These are phyloP conservation scores for Alternaria consortialis DNA, from an alignment of 2,329 filamentous ascomycete genomes.

Conservation along the genomic window DNA sequence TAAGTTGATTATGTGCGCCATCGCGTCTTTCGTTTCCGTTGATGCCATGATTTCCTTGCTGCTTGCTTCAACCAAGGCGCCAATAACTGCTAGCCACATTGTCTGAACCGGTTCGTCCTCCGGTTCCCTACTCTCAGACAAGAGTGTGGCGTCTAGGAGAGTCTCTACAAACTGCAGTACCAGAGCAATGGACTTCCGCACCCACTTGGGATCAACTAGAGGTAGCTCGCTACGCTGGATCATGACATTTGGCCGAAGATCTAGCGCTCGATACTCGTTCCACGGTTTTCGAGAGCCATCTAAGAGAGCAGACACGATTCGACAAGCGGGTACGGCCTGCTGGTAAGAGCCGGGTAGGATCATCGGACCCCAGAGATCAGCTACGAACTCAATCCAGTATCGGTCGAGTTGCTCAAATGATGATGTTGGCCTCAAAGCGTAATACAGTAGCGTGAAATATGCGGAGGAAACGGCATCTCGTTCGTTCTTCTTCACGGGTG, in stretches of 20 bases:
- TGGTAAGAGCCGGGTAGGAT: slow-evolving; percentile 30
- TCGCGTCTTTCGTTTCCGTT: slow-evolving; percentile 80
- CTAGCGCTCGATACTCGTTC: slow-evolving; percentile 76
- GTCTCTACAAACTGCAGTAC: slow-evolving; percentile 71
- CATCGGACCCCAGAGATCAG: slow-evolving; percentile 64
- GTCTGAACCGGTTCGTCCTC: slow-evolving; percentile 61
- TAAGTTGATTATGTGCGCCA: slow-evolving; percentile 75
- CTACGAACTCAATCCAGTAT: slow-evolving; percentile 81
- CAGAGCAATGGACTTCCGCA: slow-evolving; percentile 73
- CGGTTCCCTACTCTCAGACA: slow-evolving; percentile 48
- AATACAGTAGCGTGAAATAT: slow-evolving; percentile 66
- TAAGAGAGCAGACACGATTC: slow-evolving; percentile 77
- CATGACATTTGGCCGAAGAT: slow-evolving; percentile 59
- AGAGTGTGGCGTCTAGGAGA: slow-evolving; percentile 61
- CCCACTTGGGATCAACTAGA: slow-evolving; percentile 84
- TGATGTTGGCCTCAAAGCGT: slow-evolving; percentile 71
- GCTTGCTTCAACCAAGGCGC: slow-evolving; percentile 71
- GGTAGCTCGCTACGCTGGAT: slow-evolving; percentile 76
- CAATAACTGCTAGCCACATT: slow-evolving; percentile 70
- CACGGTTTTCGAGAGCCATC: slow-evolving; percentile 70
- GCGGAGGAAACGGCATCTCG: slow-evolving; percentile 71
- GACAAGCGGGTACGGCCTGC: slow-evolving; percentile 55
- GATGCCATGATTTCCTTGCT: slow-evolving; percentile 91
- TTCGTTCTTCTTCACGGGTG: slow-evolving; percentile 73
- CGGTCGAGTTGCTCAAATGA: slow-evolving; percentile 72